Conservation (phyloP, 1,284 basidiomycete genomes). For the Tranzscheliella williamsii region DNA sequence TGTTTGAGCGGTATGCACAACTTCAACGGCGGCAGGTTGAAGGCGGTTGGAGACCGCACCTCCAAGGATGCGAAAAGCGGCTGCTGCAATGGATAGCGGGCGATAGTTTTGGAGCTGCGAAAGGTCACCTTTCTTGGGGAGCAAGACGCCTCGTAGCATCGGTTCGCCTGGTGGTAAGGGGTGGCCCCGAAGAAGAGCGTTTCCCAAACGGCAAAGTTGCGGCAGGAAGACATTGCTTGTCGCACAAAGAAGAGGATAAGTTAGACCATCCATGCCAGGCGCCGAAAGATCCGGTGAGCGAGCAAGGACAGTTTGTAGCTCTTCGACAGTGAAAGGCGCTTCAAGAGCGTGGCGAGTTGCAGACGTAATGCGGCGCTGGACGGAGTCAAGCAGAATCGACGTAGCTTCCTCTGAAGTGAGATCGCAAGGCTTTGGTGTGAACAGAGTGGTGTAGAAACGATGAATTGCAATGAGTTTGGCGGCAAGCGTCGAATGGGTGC, state of each 20-base stretch:
- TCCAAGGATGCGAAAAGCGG: conserved; percentile 1
- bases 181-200: conserved; percentile 1
- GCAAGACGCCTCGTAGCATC: conserved; percentile 2
- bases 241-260: background rate
- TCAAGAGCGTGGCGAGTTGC: background rate
- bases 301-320: background rate
- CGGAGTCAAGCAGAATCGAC: too few species aligned
- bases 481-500: background rate
- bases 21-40: conserved; percentile 2
- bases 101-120: conserved; percentile 1
- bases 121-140: conserved; percentile 3
- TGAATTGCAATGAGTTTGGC: background rate
- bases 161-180: background rate
- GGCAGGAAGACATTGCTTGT: background rate
- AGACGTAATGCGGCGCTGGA: background rate
- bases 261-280: conserved; percentile 2
- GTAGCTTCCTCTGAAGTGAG: too few species aligned
- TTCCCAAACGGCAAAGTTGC: background rate
- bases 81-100: conserved; percentile 1
- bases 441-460: conserved; percentile 1
- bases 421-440: conserved; percentile 1
- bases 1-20: conserved; percentile 1
- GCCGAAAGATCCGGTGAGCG: background rate
- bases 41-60: conserved; percentile 1
- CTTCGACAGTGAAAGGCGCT: background rate